Percentiles rank a stretch among this genome's conserved stretches.
These are phyloP conservation scores for Ligustrum vulgare DNA, from an alignment of 257 asterid genomes.

Conservation along the genomic window DNA sequence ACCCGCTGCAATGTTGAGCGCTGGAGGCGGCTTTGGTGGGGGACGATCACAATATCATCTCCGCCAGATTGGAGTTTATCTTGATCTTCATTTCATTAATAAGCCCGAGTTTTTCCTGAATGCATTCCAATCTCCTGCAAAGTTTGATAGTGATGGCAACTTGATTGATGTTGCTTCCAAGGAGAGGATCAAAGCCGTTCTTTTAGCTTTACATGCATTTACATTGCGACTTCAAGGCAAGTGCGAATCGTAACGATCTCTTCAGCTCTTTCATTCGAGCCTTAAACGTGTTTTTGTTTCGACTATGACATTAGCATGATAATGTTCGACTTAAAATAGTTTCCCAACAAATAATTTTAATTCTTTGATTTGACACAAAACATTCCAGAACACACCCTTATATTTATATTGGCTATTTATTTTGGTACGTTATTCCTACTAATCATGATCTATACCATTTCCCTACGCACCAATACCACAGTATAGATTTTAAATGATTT, in stretches of 20 bases:
- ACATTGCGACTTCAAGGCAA: conserved; percentile 59
- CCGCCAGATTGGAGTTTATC: conserved; percentile 76
- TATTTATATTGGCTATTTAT: too few species aligned
- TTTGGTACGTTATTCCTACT: too few species aligned
- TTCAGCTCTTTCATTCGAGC: background rate
- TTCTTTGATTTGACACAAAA: too few species aligned
- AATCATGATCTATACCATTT: too few species aligned
- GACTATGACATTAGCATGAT: background rate
- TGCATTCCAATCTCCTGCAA: conserved; percentile 62
- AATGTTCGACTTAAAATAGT: background rate
- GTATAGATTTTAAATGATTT: too few species aligned
- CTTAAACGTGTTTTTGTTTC: background rate
- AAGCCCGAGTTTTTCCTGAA: conserved; percentile 73
- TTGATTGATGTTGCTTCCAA: conserved; percentile 59
- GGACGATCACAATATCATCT: conserved; percentile 83
- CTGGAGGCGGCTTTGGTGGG: conserved; percentile 81
- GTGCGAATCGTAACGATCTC: conserved; percentile 20
- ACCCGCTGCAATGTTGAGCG: conserved; percentile 77
- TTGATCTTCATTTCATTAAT: conserved; percentile 88
- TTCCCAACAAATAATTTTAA: too few species aligned
- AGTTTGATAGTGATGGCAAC: conserved; percentile 66
- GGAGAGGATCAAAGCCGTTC: conserved; percentile 49
- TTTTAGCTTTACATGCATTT: conserved; percentile 54
- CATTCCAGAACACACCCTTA: too few species aligned
- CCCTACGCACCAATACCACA: too few species aligned